Conservation (phyloP, 805 yeast genomes). For the Barnettozyma vustinii region DNA sequence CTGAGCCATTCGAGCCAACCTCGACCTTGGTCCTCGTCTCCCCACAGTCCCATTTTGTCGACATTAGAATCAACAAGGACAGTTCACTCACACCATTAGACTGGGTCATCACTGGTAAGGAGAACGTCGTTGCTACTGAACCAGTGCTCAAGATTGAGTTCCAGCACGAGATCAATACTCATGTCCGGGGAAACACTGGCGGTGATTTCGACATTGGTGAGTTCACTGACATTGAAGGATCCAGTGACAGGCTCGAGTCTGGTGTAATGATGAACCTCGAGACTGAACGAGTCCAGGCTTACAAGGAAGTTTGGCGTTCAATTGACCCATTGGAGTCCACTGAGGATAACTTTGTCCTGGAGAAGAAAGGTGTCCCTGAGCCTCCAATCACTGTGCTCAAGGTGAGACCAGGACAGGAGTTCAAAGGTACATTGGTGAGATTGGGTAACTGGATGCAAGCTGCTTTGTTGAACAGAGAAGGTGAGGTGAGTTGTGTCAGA, state of each 20-base stretch:
- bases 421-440: slow-evolving; percentile 40
- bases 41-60: slow-evolving; percentile 41
- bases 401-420: slow-evolving; percentile 15
- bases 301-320: slow-evolving; percentile 51
- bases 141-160: slow-evolving; percentile 16
- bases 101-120: slow-evolving; percentile 31
- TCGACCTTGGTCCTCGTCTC: slow-evolving; percentile 45
- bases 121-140: slow-evolving; percentile 18
- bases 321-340: slow-evolving; percentile 35
- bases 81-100: slow-evolving; percentile 12
- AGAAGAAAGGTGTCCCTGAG: slow-evolving; percentile 27
- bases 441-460: slow-evolving; percentile 53
- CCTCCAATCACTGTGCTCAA: slow-evolving; percentile 7
- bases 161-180: slow-evolving; percentile 23
- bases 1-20: slow-evolving; percentile 37
- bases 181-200: slow-evolving; percentile 17
- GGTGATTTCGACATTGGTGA: slow-evolving; percentile 32
- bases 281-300: slow-evolving; percentile 37
- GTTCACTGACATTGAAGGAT: slow-evolving; percentile 32
- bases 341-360: slow-evolving; percentile 21
- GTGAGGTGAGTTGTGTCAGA: slow-evolving; percentile 17
- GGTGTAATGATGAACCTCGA: slow-evolving; percentile 46
- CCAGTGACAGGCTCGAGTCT: slow-evolving; percentile 42
- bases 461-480: slow-evolving; percentile 27
- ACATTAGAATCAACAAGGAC: slow-evolving; percentile 30